A percentile compares a stretch with the other conserved stretches of the same genome.
phyloP scores from a whole-genome alignment of 805 yeast species.

The Kluyveromyces lactis region DNA sequence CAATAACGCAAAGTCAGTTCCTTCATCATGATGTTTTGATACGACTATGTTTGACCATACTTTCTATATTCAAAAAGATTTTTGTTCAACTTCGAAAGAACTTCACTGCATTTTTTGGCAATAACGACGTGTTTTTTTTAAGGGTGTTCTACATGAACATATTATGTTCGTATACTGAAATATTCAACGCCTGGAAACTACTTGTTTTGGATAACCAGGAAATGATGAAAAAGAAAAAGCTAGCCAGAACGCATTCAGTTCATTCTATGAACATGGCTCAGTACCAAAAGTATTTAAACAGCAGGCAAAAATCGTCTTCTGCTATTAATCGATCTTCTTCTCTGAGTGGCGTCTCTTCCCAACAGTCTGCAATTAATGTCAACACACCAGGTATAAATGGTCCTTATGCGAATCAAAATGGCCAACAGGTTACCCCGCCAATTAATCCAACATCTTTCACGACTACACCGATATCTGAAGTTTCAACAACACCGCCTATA shows the following conservation, averaged over 20 bases:
- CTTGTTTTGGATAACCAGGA: slow-evolving; percentile 13
- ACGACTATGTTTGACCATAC: slow-evolving; percentile 30
- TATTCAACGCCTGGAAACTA: slow-evolving; percentile 53
- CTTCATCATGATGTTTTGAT: slow-evolving; percentile 31
- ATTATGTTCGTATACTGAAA: slow-evolving; percentile 56
- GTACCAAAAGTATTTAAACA: slow-evolving; percentile 1
- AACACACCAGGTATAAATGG: not conserved
- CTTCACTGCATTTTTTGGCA: slow-evolving; percentile 40
- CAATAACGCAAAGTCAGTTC: slow-evolving; percentile 1
- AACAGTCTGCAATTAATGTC: not conserved
- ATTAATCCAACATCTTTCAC: not conserved
- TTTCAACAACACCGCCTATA: slow-evolving; percentile 11
- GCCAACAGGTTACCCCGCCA: not conserved
- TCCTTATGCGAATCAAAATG: not conserved
- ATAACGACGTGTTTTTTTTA: slow-evolving; percentile 55
- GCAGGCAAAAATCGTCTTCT: slow-evolving; percentile 2
- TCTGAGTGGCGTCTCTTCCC: not conserved
- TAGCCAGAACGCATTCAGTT: slow-evolving; percentile 8
- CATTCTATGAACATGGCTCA: not conserved
- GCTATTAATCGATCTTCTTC: slow-evolving; percentile 1
- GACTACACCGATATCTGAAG: slow-evolving; percentile 2
- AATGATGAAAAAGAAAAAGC: slow-evolving; percentile 5
- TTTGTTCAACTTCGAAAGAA: slow-evolving; percentile 41
- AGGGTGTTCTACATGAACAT: slow-evolving; percentile 54
- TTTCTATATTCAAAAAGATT: slow-evolving; percentile 44